These are phyloP conservation scores for Amylostereum areolatum DNA, from an alignment of 1,284 basidiomycete genomes.

Conservation along the genomic window DNA sequence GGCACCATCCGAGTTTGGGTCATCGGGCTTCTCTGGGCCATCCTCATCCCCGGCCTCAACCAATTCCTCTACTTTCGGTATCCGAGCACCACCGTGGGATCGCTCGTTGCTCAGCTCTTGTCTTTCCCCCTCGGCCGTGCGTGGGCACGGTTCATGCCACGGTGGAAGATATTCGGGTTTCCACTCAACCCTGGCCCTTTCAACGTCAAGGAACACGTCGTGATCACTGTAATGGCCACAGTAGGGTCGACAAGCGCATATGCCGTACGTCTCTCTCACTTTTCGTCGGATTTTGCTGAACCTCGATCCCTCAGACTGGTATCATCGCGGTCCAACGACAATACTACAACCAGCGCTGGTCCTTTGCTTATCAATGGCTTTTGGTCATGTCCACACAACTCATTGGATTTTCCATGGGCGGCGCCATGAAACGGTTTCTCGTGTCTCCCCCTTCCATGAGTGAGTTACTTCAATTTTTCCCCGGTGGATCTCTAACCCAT, in stretches of 20 bases:
- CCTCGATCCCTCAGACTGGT: constrained; percentile 46
- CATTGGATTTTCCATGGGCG: constrained; percentile 84
- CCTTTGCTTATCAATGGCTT: constrained; percentile 72
- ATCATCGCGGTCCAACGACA: constrained; percentile 73
- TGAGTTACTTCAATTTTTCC: constrained; percentile 9
- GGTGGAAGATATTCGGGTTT: constrained; percentile 50
- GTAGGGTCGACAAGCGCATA: constrained; percentile 16
- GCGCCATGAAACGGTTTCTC: constrained; percentile 59
- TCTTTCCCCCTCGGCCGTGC: constrained; percentile 58
- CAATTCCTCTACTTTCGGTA: constrained; percentile 21
- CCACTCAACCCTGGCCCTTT: constrained; percentile 57
- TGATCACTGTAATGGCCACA: constrained; percentile 50
- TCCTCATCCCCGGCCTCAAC: constrained; percentile 36
- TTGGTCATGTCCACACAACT: constrained; percentile 82
- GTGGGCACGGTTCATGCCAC: constrained; percentile 54
- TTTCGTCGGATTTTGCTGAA: constrained; percentile 6
- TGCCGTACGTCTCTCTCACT: constrained; percentile 7
- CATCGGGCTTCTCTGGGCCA: constrained; percentile 43
- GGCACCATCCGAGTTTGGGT: constrained; percentile 55
- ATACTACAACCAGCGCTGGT: constrained; percentile 60
- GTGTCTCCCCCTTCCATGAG: constrained; percentile 89
- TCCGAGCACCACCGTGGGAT: constrained; percentile 12
- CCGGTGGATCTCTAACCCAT: neutral
- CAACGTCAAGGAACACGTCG: constrained; percentile 43
- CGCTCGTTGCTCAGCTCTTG: constrained; percentile 56